These are phyloP conservation scores for Phytophthora macrochlamydospora DNA, from an alignment of 352 stramenopile genomes.

Conservation along the genomic window DNA sequence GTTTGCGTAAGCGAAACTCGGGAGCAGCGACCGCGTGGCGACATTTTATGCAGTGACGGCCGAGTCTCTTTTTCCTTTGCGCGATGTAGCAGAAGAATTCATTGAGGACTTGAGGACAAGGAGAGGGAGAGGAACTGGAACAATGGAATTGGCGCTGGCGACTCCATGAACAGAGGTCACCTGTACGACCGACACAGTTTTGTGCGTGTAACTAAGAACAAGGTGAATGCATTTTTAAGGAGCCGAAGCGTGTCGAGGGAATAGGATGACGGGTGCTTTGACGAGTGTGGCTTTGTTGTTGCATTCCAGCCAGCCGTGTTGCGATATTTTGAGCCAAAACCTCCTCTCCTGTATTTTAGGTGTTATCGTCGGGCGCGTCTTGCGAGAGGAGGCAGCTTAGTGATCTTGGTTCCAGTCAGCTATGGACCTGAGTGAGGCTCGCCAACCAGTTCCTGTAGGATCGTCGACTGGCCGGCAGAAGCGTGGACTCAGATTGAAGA, in stretches of 20 bases:
- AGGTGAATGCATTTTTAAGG: constrained; percentile 32
- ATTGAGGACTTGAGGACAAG: no score
- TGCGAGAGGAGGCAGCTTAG: no score
- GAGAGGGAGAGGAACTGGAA: neutral
- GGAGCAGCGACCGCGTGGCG: neutral
- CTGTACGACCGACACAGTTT: constrained; percentile 29
- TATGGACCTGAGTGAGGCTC: constrained; percentile 20
- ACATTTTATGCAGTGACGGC: neutral
- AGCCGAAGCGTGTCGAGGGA: neutral
- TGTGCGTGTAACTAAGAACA: constrained; percentile 47
- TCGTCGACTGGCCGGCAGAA: constrained; percentile 14
- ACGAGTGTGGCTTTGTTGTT: neutral
- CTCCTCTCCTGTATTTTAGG: neutral
- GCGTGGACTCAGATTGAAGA: constrained; percentile 26
- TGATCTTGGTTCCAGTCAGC: neutral
- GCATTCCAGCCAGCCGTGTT: neutral
- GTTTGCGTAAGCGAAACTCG: constrained; percentile 41
- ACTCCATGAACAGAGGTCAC: constrained; percentile 10
- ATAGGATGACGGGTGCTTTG: neutral
- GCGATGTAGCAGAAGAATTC: no score
- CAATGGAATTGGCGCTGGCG: neutral
- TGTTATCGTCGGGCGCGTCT: neutral
- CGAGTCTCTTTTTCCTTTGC: no score
- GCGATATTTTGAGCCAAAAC: constrained; percentile 6
- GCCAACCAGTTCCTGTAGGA: constrained; percentile 16